Base-by-base conservation (phyloP, 2,329 filamentous ascomycete species). In the Xylariaceae sp. region DNA sequence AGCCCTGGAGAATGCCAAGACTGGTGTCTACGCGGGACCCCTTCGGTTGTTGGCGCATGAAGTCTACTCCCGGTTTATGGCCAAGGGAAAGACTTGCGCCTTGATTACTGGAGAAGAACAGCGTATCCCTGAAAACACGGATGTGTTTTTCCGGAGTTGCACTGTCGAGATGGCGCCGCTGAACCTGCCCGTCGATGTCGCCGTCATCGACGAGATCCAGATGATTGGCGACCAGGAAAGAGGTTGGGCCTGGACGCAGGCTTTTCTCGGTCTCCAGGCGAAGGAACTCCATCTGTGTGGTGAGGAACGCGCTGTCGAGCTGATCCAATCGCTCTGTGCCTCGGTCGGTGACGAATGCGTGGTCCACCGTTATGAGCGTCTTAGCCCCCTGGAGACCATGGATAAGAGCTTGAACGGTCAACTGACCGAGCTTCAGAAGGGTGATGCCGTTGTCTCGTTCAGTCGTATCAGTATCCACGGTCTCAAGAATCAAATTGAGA, bases 131-230 rank as follows among this genome's bases (percentile, higher is more conserved):
- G 77, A 85, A 52, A 76, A 81, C 8, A 75, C 77, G 1, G 77
- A 86, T 55, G 74, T 75, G 3, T 80, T 80, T 61, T 87, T 96
- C 69, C 82, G 82, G 59, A 93, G 91, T 70, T 97, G 94, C 71
- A 99, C 94, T 0, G 94, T 99, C 2, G 94, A 99, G 73, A 99
- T 99, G 83, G 75, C 81, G 6, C 82, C 82, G 1, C 70, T 80
- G n/a, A 81, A 76, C 66, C 65, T 74, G 3, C 72, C 73, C 1
- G 85, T 90, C 35, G 93, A 97, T 48, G 92, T 99, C 41, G 93
- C 91, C 1, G 93, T 99, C 65, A 93, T 99, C 63, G 94, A 99
- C 71, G 94, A 99, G 76, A 97, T 99, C 59, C 94, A 99, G 74
- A 97, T 99, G 94, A 90, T 99, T 66, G 87, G 85, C 13, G 87